Conservation (phyloP, 108 stramenopile genomes). For the Thalassiosira profunda region DNA sequence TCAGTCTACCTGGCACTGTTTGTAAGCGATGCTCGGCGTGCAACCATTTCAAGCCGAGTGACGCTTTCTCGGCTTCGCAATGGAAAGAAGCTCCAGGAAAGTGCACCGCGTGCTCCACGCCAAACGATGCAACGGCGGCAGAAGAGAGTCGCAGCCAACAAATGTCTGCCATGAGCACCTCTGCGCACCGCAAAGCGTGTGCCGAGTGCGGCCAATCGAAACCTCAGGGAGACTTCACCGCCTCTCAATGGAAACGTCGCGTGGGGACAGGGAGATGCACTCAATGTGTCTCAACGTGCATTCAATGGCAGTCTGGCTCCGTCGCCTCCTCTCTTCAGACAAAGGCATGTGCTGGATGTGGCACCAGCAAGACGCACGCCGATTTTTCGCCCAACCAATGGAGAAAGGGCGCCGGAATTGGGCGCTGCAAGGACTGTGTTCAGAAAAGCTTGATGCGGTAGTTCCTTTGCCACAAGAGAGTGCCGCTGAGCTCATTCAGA, state of each 20-base stretch:
- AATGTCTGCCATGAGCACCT: too few relatives aligned
- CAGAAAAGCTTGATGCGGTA: too few relatives aligned
- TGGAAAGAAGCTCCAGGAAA: not conserved
- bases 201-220: not conserved
- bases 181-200: too few relatives aligned
- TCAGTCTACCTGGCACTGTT: not conserved
- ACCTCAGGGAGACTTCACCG: slow-evolving; percentile 11
- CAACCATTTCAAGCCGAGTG: not conserved
- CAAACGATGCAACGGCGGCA: not conserved
- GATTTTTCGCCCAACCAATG: slow-evolving; percentile 11
- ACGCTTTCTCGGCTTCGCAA: not conserved
- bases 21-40: not conserved
- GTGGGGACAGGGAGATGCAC: slow-evolving; percentile 7
- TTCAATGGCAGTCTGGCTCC: slow-evolving; percentile 16
- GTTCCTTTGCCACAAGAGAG: not conserved
- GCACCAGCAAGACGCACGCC: not conserved
- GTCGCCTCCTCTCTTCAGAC: not conserved
- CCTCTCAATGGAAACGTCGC: slow-evolving; percentile 24
- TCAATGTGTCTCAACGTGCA: slow-evolving; percentile 3
- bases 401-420: slow-evolving; percentile 4
- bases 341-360: slow-evolving; percentile 7
- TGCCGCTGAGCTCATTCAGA: not conserved
- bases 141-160: not conserved
- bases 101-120: not conserved
- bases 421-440: slow-evolving; percentile 18